These are phyloP conservation scores for Globisporangium splendens DNA, from an alignment of 352 stramenopile species.

Conservation along the genomic window DNA sequence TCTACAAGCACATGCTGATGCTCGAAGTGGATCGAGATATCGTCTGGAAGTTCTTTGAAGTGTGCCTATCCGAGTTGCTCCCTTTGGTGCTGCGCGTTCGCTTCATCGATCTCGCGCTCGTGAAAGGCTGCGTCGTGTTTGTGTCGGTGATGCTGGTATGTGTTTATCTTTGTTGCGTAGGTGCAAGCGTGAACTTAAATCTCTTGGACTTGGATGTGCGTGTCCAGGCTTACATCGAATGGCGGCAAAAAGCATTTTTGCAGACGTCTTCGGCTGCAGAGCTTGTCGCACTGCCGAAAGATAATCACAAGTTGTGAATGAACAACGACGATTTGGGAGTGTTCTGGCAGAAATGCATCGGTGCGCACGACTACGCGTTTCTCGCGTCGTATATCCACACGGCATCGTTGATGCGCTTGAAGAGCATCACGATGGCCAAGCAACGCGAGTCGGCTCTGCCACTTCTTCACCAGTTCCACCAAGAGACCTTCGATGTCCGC, in stretches of 20 bases:
- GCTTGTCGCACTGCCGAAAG: slow-evolving; percentile 22
- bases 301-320: slow-evolving; percentile 30
- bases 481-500: slow-evolving; percentile 31
- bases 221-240: slow-evolving; percentile 28
- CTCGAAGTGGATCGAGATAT: slow-evolving; percentile 27
- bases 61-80: slow-evolving; percentile 28
- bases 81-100: slow-evolving; percentile 39
- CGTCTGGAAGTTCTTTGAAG: slow-evolving; percentile 34
- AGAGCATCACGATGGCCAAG: slow-evolving; percentile 28
- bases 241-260: slow-evolving; percentile 30
- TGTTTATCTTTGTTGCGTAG: background rate
- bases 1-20: slow-evolving; percentile 39
- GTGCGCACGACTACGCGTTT: slow-evolving; percentile 34
- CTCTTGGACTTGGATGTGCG: too few species aligned
- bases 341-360: slow-evolving; percentile 39
- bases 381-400: slow-evolving; percentile 28
- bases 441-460: slow-evolving; percentile 22
- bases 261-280: slow-evolving; percentile 17
- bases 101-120: slow-evolving; percentile 40
- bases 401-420: slow-evolving; percentile 31
- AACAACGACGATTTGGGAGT: slow-evolving; percentile 34
- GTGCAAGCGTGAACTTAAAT: too few species aligned
- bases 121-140: slow-evolving; percentile 40
- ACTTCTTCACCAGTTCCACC: slow-evolving; percentile 25
- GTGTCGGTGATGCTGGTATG: slow-evolving; percentile 38